Percentiles rank a stretch among this genome's conserved stretches.
These are phyloP conservation scores for Mortierella sp. DNA, from an alignment of 371 early-diverging fungal genomes.

Conservation along the genomic window DNA sequence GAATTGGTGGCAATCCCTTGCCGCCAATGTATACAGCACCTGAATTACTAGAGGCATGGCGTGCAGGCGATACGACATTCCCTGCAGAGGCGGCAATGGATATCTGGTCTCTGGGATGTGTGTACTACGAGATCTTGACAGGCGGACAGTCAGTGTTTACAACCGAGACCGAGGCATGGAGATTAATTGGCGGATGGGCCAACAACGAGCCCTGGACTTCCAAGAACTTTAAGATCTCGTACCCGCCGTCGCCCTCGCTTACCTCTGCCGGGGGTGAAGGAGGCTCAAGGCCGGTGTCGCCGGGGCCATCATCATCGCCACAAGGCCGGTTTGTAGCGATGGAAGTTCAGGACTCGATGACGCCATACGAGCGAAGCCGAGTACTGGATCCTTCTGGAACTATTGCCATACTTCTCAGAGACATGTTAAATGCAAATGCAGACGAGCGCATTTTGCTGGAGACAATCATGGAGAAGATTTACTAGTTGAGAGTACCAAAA, in stretches of 20 bases:
- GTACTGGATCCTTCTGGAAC: conserved; percentile 44
- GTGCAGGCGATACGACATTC: conserved; percentile 32
- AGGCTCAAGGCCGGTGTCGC: neutral
- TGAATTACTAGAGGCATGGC: conserved; percentile 50
- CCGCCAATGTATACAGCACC: conserved; percentile 48
- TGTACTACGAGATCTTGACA: conserved; percentile 44
- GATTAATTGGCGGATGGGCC: conserved; percentile 44
- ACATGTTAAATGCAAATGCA: conserved; percentile 27
- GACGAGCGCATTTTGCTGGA: conserved; percentile 34
- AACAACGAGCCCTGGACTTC: conserved; percentile 15
- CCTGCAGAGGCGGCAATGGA: conserved; percentile 49
- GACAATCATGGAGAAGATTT: conserved; percentile 47
- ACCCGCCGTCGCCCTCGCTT: conserved; percentile 14
- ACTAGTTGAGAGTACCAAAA: conserved; percentile 10
- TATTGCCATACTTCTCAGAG: conserved; percentile 25
- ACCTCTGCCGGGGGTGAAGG: neutral
- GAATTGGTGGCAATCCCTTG: conserved; percentile 45
- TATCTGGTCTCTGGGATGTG: conserved; percentile 47
- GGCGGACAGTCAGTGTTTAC: conserved; percentile 35
- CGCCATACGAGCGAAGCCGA: conserved; percentile 22
- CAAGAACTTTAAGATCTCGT: conserved; percentile 28
- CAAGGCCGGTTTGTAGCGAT: too few species aligned
- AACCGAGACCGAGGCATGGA: conserved; percentile 46
- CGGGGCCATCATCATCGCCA: neutral
- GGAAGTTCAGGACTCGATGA: conserved; percentile 5